Percentiles rank a stretch among this genome's conserved stretches.
These are phyloP conservation scores for Scedosporium boydii DNA, from an alignment of 2,329 filamentous ascomycete species.

Conservation along the genomic window DNA sequence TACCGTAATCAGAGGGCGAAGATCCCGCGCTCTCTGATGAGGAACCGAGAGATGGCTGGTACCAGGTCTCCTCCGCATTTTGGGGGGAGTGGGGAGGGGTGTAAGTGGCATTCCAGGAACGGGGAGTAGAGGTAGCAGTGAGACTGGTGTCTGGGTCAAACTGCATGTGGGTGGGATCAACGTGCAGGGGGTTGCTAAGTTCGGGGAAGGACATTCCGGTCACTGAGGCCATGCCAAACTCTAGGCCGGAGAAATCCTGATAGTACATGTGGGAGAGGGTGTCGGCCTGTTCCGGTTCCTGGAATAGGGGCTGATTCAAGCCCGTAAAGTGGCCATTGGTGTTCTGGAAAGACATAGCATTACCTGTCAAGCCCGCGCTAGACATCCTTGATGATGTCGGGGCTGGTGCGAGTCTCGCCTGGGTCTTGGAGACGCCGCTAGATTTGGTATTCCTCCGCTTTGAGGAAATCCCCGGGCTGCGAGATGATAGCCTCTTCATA, in stretches of 20 bases:
- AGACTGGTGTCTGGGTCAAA: constrained; percentile 41
- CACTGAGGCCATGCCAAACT: constrained; percentile 27
- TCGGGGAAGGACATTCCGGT: constrained; percentile 32
- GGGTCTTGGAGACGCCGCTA: background rate
- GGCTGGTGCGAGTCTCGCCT: constrained; percentile 19
- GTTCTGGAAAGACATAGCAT: constrained; percentile 32
- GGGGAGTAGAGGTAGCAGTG: constrained; percentile 38
- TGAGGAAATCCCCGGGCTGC: constrained; percentile 1
- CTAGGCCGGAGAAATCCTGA: constrained; percentile 32
- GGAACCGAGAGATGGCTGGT: constrained; percentile 4
- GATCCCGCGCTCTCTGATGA: constrained; percentile 3
- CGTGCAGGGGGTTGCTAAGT: constrained; percentile 34
- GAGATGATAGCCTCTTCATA: constrained; percentile 3
- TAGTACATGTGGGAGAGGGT: constrained; percentile 42
- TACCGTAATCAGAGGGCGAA: constrained; percentile 4
- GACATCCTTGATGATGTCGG: constrained; percentile 34
- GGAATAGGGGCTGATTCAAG: constrained; percentile 41
- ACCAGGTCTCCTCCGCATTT: background rate
- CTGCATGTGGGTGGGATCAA: constrained; percentile 47
- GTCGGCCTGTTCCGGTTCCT: constrained; percentile 35
- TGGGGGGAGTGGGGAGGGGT: constrained; percentile 6
- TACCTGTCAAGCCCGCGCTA: constrained; percentile 43
- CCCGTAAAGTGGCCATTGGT: constrained; percentile 30
- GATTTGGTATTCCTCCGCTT: constrained; percentile 5
- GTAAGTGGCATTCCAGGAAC: constrained; percentile 27